These are phyloP conservation scores for Anthoceros angustus DNA, from an alignment of 225 moss, liverwort and hornwort species.

Conservation along the genomic window DNA sequence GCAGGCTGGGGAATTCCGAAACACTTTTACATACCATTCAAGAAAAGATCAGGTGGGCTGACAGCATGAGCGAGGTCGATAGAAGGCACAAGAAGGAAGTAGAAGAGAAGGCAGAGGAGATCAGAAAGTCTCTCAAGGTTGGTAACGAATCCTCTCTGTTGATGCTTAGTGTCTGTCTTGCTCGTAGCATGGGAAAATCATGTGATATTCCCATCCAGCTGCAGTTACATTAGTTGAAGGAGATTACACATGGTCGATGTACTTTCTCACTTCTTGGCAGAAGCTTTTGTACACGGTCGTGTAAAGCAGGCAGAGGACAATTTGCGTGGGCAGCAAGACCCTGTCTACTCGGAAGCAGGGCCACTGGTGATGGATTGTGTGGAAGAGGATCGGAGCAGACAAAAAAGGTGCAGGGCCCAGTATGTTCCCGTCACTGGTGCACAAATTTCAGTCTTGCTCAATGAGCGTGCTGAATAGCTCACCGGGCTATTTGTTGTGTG, in stretches of 20 bases:
- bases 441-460: no score
- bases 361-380: conserved; percentile 95
- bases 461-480: neutral
- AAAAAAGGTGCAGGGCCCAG: conserved; percentile 41
- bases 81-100: conserved; percentile 90
- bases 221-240: conserved; percentile 8
- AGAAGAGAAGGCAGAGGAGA: conserved; percentile 81
- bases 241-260: conserved; percentile 40
- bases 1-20: conserved; percentile 76
- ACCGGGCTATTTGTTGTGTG: neutral
- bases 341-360: conserved; percentile 67
- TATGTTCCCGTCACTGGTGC: no score
- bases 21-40: conserved; percentile 73
- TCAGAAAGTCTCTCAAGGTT: conserved; percentile 81
- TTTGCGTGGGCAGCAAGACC: conserved; percentile 91
- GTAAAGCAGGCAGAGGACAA: conserved; percentile 93
- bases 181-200: neutral
- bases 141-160: conserved; percentile 6
- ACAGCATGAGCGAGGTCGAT: conserved; percentile 86
- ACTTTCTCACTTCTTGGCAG: conserved; percentile 50
- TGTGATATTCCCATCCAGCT: neutral
- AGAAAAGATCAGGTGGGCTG: conserved; percentile 95
- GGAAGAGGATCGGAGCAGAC: conserved; percentile 89
- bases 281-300: conserved; percentile 61
- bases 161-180: neutral